Conservation (phyloP, 2,329 filamentous ascomycete genomes). For the Mollisiaceae sp. region DNA sequence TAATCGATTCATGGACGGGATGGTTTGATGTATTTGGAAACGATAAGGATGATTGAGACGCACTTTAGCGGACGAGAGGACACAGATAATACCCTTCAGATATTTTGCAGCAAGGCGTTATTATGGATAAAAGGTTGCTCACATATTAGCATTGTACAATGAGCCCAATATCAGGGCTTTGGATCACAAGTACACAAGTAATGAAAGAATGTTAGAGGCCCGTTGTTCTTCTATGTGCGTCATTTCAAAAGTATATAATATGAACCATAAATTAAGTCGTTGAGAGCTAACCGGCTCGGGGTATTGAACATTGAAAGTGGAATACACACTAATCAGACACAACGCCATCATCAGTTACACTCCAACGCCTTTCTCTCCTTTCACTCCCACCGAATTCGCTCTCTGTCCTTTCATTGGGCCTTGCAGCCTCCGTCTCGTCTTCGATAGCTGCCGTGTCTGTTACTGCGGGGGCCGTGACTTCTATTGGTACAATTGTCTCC, state of each 20-base stretch:
- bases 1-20: constrained; percentile 62
- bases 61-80: background rate
- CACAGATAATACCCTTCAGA: constrained; percentile 23
- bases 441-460: constrained; percentile 9
- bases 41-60: constrained; percentile 37
- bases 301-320: constrained; percentile 9
- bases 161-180: background rate
- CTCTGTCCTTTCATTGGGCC: constrained; percentile 28
- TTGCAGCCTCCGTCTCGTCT: constrained; percentile 20
- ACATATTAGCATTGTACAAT: background rate
- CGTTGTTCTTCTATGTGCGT: background rate
- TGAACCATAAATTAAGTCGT: background rate
- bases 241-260: background rate
- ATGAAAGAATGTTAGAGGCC: background rate
- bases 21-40: constrained; percentile 61
- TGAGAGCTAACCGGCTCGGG: constrained; percentile 6
- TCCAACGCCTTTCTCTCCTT: constrained; percentile 39
- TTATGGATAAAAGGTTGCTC: constrained; percentile 5
- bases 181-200: constrained; percentile 9
- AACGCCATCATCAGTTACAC: constrained; percentile 38
- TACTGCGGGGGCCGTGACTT: constrained; percentile 11
- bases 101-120: constrained; percentile 26
- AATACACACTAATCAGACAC: constrained; percentile 30
- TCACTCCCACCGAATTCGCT: constrained; percentile 15
- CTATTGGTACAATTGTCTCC: constrained; percentile 21